Conservation (phyloP, 2,329 filamentous ascomycete genomes). For the Akanthomyces lecanii region DNA sequence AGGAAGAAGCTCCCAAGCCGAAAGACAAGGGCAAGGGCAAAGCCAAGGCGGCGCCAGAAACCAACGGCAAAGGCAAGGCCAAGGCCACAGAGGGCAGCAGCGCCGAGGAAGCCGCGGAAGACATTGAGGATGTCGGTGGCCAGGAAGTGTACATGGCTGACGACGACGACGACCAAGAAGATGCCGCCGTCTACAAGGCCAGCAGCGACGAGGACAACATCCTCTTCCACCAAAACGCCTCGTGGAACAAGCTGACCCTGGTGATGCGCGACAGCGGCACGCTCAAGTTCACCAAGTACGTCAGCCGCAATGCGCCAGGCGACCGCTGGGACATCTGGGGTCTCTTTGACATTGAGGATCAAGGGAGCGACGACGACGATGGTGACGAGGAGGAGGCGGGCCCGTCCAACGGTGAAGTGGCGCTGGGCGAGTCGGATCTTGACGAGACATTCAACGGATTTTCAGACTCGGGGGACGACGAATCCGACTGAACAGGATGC, state of each 20-base stretch:
- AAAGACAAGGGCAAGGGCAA: slow-evolving; percentile 31
- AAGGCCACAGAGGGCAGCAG: slow-evolving; percentile 30
- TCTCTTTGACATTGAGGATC: slow-evolving; percentile 66
- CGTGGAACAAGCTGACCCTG: slow-evolving; percentile 89
- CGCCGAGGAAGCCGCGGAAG: slow-evolving; percentile 27
- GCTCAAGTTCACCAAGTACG: slow-evolving; percentile 94
- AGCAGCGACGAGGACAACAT: slow-evolving; percentile 71
- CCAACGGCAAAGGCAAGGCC: slow-evolving; percentile 29
- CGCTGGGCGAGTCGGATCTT: slow-evolving; percentile 38
- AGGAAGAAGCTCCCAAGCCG: slow-evolving; percentile 24
- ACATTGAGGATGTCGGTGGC: slow-evolving; percentile 60
- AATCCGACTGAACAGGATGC: slow-evolving; percentile 29
- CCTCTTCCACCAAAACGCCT: slow-evolving; percentile 57
- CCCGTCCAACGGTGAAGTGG: slow-evolving; percentile 26
- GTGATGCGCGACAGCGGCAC: slow-evolving; percentile 83
- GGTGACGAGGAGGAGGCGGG: slow-evolving; percentile 23
- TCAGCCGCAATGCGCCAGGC: slow-evolving; percentile 74
- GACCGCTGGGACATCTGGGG: slow-evolving; percentile 91
- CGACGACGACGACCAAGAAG: slow-evolving; percentile 70
- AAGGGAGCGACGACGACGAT: slow-evolving; percentile 40
- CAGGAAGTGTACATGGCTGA: slow-evolving; percentile 93
- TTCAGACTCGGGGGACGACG: slow-evolving; percentile 39
- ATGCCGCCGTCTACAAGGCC: slow-evolving; percentile 85
- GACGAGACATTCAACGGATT: slow-evolving; percentile 59
- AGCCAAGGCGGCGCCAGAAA: slow-evolving; percentile 24